phyloP scores from a whole-genome alignment of 1,284 basidiomycete species.

The Trichosporon sp. region DNA sequence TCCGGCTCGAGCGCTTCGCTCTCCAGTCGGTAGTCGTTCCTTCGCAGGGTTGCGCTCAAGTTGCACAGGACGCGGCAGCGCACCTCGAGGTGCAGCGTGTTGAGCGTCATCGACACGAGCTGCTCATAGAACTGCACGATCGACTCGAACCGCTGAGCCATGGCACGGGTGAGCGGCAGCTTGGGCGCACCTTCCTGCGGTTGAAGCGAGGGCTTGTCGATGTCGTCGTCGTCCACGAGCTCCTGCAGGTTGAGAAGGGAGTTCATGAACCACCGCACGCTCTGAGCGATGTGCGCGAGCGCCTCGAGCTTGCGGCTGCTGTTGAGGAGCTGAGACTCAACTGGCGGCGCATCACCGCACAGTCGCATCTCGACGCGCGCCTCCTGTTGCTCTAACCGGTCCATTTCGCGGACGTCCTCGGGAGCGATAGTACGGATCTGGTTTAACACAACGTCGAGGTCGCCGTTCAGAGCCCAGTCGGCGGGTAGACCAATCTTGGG shows the following conservation, averaged over 20 bases:
- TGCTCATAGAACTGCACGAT: slow-evolving; percentile 86
- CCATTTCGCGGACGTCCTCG: slow-evolving; percentile 23
- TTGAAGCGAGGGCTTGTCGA: slow-evolving; percentile 60
- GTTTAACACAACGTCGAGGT: slow-evolving; percentile 71
- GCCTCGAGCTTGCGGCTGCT: slow-evolving; percentile 75
- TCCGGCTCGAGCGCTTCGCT: slow-evolving; percentile 87
- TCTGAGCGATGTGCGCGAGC: slow-evolving; percentile 79
- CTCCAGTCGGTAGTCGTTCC: slow-evolving; percentile 80
- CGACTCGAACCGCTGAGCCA: slow-evolving; percentile 85
- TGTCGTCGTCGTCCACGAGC: slow-evolving; percentile 61
- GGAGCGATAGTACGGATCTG: slow-evolving; percentile 51
- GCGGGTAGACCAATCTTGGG: slow-evolving; percentile 63
- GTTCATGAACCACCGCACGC: slow-evolving; percentile 78
- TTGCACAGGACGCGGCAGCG: slow-evolving; percentile 83
- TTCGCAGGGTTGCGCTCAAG: slow-evolving; percentile 73
- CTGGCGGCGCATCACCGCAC: slow-evolving; percentile 60
- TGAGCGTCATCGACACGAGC: slow-evolving; percentile 80
- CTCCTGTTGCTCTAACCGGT: slow-evolving; percentile 65
- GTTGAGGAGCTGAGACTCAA: slow-evolving; percentile 71
- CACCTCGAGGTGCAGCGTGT: slow-evolving; percentile 86
- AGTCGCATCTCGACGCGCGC: slow-evolving; percentile 72
- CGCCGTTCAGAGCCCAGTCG: slow-evolving; percentile 81
- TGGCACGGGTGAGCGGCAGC: slow-evolving; percentile 79
- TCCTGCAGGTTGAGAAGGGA: slow-evolving; percentile 69
- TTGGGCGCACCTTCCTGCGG: slow-evolving; percentile 62